Percentiles rank a stretch among this genome's conserved stretches.
phyloP scores from a whole-genome alignment of 1,139 yeast species.

The Diutina scorzettiae region DNA sequence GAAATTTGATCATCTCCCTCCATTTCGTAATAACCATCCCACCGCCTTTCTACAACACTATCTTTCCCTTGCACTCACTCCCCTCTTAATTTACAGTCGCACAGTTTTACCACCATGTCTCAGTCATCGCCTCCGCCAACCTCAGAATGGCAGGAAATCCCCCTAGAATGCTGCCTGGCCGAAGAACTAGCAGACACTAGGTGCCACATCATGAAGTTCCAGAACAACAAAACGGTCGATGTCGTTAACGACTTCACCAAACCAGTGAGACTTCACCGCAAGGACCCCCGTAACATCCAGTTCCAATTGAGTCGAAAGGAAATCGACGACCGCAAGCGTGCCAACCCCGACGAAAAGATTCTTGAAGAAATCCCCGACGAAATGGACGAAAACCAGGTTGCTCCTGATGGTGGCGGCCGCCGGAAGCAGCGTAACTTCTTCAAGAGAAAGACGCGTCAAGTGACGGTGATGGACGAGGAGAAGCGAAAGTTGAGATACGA shows the following conservation, averaged over 20 bases:
- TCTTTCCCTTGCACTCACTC: background rate
- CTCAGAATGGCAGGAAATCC: conserved; percentile 21
- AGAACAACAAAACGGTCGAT: conserved; percentile 57
- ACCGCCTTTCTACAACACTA: too few species aligned
- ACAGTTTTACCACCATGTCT: too few species aligned
- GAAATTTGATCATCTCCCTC: too few species aligned
- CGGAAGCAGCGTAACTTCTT: conserved; percentile 49
- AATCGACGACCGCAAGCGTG: conserved; percentile 45
- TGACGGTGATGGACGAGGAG: conserved; percentile 65
- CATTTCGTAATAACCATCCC: too few species aligned
- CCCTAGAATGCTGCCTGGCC: conserved; percentile 59
- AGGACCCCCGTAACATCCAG: conserved; percentile 84
- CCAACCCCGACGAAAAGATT: conserved; percentile 15
- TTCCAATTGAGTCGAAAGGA: conserved; percentile 64
- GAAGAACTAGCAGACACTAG: conserved; percentile 67
- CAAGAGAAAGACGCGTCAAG: conserved; percentile 77
- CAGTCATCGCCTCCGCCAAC: background rate
- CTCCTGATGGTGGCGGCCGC: conserved; percentile 91
- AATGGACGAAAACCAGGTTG: conserved; percentile 57
- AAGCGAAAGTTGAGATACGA: conserved; percentile 81
- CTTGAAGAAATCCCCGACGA: conserved; percentile 11
- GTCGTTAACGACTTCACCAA: conserved; percentile 59
- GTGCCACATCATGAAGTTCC: conserved; percentile 75
- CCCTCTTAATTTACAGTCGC: background rate
- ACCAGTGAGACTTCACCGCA: conserved; percentile 82